Percentiles rank a stretch among this genome's conserved stretches.
Evolutionary conservation across 2,329 filamentous ascomycete genomes (phyloP).

Genomic region (Aureobasidium sp.): DNA sequence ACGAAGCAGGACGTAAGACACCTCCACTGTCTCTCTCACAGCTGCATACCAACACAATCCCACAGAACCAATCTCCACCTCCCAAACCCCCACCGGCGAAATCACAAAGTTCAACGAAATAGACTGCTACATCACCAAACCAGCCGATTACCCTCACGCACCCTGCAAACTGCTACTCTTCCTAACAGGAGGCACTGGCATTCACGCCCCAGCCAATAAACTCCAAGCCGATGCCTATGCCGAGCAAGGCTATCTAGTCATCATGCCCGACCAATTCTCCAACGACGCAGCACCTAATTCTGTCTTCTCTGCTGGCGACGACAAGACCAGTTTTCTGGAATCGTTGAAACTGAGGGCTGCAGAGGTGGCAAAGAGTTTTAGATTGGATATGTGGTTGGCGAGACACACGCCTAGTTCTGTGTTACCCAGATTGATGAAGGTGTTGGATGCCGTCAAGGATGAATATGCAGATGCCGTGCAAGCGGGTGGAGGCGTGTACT

Average conservation of each 20-base stretch:
- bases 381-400: conserved; percentile 90
- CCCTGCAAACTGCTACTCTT: conserved; percentile 71
- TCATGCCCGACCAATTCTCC: conserved; percentile 72
- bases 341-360: conserved; percentile 66
- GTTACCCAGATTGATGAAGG: conserved; percentile 65
- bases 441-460: conserved; percentile 62
- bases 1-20: conserved; percentile 49
- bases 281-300: conserved; percentile 68
- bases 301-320: conserved; percentile 31
- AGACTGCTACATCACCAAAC: conserved; percentile 76
- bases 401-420: conserved; percentile 77
- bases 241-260: conserved; percentile 67
- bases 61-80: conserved; percentile 23
- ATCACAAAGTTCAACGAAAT: conserved; percentile 64
- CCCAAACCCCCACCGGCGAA: conserved; percentile 34
- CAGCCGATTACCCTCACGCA: conserved; percentile 70
- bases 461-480: conserved; percentile 72
- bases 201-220: conserved; percentile 77
- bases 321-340: conserved; percentile 49
- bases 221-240: conserved; percentile 81
- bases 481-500: conserved; percentile 68
- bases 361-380: conserved; percentile 74
- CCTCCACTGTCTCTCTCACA: too few relatives aligned
- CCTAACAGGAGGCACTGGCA: conserved; percentile 71
- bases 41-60: conserved; percentile 16